Base-by-base conservation (phyloP, 352 stramenopile species). In the Phytophthora podocarpi region DNA sequence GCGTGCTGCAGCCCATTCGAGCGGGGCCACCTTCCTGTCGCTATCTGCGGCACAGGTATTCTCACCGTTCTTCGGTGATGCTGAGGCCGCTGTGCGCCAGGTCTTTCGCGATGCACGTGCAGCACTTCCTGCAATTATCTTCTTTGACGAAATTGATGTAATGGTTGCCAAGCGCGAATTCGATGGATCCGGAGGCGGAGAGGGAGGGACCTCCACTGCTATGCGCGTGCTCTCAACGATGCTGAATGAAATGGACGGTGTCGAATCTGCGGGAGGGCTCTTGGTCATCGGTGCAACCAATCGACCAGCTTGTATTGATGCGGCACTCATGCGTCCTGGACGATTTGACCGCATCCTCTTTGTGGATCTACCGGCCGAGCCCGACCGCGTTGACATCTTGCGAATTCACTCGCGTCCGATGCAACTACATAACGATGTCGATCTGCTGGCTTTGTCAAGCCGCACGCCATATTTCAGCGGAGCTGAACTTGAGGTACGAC, bases 281-380 rank as follows among this genome's bases (percentile, higher is more conserved):
- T 85, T 99, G 27, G 96, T 99, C 32, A 97, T 99, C 57, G 97
- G 95, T 24, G 96, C 96, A 9, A 99, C 97, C 11, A 99, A 99
- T 72, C 90, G 95, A 47, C 96, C 97, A 1, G 93, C 99, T 68
- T 98, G 98, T 66, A 90, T 99, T 24, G 97, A 99, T 70, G 95
- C 92, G n/a, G 97, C 97, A 30, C 80, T 99, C 16, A 90, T 98
- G 56, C 89, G 97, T 20, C 97, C 97, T 13, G 97, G 97, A 27
- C 90, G 97, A 43, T 96, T 99, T 16, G 97, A 99, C 59, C 93
- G 97, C 39, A 85, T 98, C 13, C 70, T 99, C 49, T 98, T 98
- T 54, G 98, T 99, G 27, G 90, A 95, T 30, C 75, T 99, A 18
- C 96, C 96, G 2, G 45, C 64, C 5, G 70, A 81, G 23, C 9